Percentiles rank a stretch among this genome's conserved stretches.
phyloP scores from a whole-genome alignment of 2,329 filamentous ascomycete genomes.

The Bimuria novae-zelandiae region DNA sequence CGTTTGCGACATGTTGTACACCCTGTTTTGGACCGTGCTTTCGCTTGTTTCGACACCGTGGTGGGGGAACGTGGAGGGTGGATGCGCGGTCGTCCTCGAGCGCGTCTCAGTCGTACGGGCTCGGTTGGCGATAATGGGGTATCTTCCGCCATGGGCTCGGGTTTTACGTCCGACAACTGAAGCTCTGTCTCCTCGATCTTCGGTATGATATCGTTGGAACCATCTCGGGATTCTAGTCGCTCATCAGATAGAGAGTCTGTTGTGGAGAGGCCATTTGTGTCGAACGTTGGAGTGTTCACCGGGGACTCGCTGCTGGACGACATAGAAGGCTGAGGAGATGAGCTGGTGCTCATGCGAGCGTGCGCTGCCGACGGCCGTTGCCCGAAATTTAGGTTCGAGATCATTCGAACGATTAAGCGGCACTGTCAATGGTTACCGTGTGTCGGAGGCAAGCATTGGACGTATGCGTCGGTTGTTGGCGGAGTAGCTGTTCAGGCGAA shows the following conservation, averaged over 20 bases:
- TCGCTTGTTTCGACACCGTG: conserved; percentile 71
- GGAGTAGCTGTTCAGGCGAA: conserved; percentile 3
- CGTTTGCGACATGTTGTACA: conserved; percentile 64
- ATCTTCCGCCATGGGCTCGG: conserved; percentile 38
- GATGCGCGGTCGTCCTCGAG: conserved; percentile 80
- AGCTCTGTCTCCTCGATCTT: conserved; percentile 61
- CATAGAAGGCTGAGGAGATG: conserved; percentile 47
- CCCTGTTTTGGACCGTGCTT: conserved; percentile 67
- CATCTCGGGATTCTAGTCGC: conserved; percentile 29
- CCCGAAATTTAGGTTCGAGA: conserved; percentile 41
- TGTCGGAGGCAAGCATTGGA: conserved; percentile 32
- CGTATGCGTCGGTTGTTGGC: conserved; percentile 8
- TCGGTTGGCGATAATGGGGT: conserved; percentile 41
- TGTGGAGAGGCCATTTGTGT: conserved; percentile 27
- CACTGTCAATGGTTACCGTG: conserved; percentile 23
- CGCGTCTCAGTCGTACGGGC: conserved; percentile 45
- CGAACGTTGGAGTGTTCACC: conserved; percentile 42
- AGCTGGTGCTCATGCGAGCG: conserved; percentile 46
- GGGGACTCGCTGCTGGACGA: conserved; percentile 48
- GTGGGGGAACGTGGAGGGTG: conserved; percentile 68
- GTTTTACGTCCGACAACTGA: conserved; percentile 45
- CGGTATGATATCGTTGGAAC: conserved; percentile 49
- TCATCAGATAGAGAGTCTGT: conserved; percentile 33
- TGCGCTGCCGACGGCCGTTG: conserved; percentile 39
- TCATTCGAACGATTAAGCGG: conserved; percentile 37